These are phyloP conservation scores for Tulasnella sp. DNA, from an alignment of 768 basidiomycete species.

Conservation along the genomic window DNA sequence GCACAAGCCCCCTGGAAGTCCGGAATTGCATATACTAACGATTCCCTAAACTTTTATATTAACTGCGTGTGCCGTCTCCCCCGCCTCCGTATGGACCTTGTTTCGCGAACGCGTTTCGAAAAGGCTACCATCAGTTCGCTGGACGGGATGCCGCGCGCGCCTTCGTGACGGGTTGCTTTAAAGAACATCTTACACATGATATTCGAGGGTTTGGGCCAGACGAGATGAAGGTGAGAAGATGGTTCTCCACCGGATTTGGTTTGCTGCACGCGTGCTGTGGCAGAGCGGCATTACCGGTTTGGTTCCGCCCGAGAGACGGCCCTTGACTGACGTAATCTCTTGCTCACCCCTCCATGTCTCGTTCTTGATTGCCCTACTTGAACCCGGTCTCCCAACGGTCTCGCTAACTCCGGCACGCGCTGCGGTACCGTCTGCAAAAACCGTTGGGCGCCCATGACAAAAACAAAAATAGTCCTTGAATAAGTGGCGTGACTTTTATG, in stretches of 20 bases:
- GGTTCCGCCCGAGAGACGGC: not conserved
- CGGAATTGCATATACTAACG: not conserved
- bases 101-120: not conserved
- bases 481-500: conserved; percentile 90
- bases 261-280: not conserved
- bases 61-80: not conserved
- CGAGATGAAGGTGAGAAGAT: conserved; percentile 60
- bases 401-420: not conserved
- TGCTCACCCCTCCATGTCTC: not conserved
- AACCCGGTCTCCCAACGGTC: too few species aligned
- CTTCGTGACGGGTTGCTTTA: conserved; percentile 92
- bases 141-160: conserved; percentile 88
- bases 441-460: too few species aligned
- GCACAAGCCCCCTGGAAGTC: not conserved
- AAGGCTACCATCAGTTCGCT: conserved; percentile 44
- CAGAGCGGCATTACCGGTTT: not conserved
- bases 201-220: conserved; percentile 68
- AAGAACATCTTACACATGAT: conserved; percentile 86
- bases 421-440: not conserved
- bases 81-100: not conserved
- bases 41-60: not conserved
- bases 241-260: not conserved
- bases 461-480: conserved; percentile 38
- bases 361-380: not conserved
- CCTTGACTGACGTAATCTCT: not conserved